Evolutionary conservation across 257 asterid genomes (phyloP), one percentile per base, ranked within the genome.

Genomic region (Nemophila menziesii): DNA sequence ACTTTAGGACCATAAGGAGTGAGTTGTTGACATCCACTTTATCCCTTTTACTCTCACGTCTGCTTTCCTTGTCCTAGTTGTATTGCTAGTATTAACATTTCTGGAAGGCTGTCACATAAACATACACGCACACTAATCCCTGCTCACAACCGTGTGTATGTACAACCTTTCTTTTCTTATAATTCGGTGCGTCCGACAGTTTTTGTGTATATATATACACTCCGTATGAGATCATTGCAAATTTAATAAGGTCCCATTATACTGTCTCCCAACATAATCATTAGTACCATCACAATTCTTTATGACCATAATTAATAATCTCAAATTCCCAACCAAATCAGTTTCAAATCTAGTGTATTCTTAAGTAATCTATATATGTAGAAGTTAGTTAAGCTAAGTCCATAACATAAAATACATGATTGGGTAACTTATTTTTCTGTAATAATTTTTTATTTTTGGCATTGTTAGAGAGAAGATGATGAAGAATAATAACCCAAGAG

Each of bases 401-500:
- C 33, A 4, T 5, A 26, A 26, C 33, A 26, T 26, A 26, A 26
- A 26, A 4, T 26, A 7, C 36, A 10, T 29, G 12, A 29, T 7
- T 26, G 7, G 5, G 12, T 2, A 10, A 7, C 36, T 29, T 2
- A 29, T 2, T 3, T 29, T 13, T 29, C 36, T 29, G 36, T 7
- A 29, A 29, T 13, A n/a, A n/a, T 13, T 29, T 7, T 10, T 29
- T 10, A 29, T 2, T 10, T 13, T 29, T 29, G 36, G 12, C 17
- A 6, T 17, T 8, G 19, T 21, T 11, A 17, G 5, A 12, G 44
- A 5, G 8, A 79, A 72, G 45, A 77, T 67, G 19, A 71, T 69
- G 33, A 75, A 69, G 52, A 40, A 65, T 18, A 52, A 69, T 37
- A 73, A 72, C 48, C 85, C 94, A 0, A 66, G 97, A 42, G 92